Conservation (phyloP, 768 basidiomycete species). For the Xerocomus brunneocitrinus region DNA sequence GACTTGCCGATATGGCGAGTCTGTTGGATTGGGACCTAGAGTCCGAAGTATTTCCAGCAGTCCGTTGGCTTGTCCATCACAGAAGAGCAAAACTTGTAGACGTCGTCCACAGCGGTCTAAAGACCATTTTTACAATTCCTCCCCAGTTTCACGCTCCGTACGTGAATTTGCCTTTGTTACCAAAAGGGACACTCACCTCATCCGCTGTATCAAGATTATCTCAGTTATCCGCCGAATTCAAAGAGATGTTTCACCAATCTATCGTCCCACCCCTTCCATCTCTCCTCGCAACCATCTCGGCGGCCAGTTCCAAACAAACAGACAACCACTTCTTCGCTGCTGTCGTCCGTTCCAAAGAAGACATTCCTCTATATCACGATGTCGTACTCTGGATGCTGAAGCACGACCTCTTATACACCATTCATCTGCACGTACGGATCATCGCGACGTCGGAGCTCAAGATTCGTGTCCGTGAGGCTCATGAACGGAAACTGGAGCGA, state of each 20-base stretch:
- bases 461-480: slow-evolving; percentile 49
- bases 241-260: slow-evolving; percentile 51
- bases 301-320: slow-evolving; percentile 55
- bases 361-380: slow-evolving; percentile 67
- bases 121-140: slow-evolving; percentile 78
- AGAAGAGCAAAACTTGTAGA: slow-evolving; percentile 88
- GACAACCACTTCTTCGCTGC: slow-evolving; percentile 79
- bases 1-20: slow-evolving; percentile 75
- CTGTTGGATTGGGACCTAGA: slow-evolving; percentile 81
- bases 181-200: not conserved
- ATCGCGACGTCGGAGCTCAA: slow-evolving; percentile 78
- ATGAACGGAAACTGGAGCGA: slow-evolving; percentile 36
- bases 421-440: slow-evolving; percentile 83
- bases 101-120: slow-evolving; percentile 69
- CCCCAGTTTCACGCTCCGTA: slow-evolving; percentile 58
- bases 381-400: slow-evolving; percentile 91
- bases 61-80: slow-evolving; percentile 88
- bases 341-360: slow-evolving; percentile 64
- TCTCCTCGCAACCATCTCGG: slow-evolving; percentile 72
- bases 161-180: slow-evolving; percentile 25
- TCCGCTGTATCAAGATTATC: slow-evolving; percentile 19
- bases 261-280: slow-evolving; percentile 66
- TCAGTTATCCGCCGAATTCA: slow-evolving; percentile 56
- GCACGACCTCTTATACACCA: slow-evolving; percentile 76
- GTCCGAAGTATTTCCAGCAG: slow-evolving; percentile 82